Evolutionary conservation across 208 protist species (phyloP).

Genomic region (Leishmania arabica): DNA sequence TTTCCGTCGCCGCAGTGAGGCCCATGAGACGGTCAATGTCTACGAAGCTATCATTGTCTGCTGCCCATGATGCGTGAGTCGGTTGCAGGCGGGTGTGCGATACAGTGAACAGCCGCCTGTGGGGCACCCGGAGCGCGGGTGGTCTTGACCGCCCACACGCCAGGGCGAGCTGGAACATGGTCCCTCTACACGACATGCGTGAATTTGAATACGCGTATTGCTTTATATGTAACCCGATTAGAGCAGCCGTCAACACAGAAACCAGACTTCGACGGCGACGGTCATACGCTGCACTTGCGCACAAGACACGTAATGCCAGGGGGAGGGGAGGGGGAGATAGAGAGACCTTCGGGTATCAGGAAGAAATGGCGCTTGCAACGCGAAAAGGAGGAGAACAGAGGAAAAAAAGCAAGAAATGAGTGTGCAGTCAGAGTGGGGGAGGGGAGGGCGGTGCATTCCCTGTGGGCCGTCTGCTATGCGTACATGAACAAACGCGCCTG

Average conservation of each 20-base stretch:
- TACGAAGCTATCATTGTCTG: conserved; percentile 49
- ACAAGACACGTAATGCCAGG: not conserved
- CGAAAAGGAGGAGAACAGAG: not conserved
- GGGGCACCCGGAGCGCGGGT: not conserved
- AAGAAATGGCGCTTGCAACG: not conserved
- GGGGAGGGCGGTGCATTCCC: not conserved
- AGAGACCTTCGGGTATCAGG: not conserved
- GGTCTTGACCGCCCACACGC: not conserved
- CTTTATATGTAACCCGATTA: not conserved
- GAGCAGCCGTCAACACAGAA: not conserved
- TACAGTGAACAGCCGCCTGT: not conserved
- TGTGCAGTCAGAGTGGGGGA: not conserved
- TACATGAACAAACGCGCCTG: not conserved
- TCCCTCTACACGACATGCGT: conserved; percentile 3
- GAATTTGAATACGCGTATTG: conserved; percentile 1
- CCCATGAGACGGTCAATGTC: conserved; percentile 38
- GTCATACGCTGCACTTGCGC: not conserved
- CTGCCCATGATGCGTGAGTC: not conserved
- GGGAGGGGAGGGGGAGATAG: not conserved
- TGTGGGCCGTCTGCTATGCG: not conserved
- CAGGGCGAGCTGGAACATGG: not conserved
- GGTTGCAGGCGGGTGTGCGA: not conserved
- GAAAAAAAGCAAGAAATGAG: not conserved
- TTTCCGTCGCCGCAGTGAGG: not conserved
- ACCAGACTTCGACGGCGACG: not conserved